These are phyloP conservation scores for Cruciata laevipes DNA, from an alignment of 257 asterid species.

Conservation along the genomic window DNA sequence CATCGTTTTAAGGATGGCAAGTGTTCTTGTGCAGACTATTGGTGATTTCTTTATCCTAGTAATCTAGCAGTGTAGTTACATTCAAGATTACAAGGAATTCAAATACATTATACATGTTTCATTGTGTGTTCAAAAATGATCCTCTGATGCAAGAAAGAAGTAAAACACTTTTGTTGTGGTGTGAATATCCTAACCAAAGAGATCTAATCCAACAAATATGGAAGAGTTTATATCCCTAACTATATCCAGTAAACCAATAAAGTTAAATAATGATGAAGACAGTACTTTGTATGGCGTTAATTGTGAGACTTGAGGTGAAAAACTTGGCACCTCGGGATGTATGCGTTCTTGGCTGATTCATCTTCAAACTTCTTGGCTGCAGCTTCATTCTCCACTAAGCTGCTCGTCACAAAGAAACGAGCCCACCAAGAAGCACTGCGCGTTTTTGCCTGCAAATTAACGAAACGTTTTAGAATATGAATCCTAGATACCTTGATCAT, in stretches of 20 bases:
- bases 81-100: not conserved
- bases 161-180: not conserved
- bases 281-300: constrained; percentile 23
- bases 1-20: constrained; percentile 54
- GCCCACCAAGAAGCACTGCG: constrained; percentile 89
- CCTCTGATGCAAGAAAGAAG: not conserved
- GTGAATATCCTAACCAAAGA: constrained; percentile 4
- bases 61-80: not conserved
- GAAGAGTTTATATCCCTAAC: not conserved
- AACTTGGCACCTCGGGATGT: constrained; percentile 64
- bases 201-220: not conserved
- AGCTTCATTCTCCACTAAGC: constrained; percentile 76
- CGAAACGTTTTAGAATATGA: not conserved
- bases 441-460: constrained; percentile 51
- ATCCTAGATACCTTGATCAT: not conserved
- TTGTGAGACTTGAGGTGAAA: constrained; percentile 81
- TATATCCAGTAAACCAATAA: not conserved
- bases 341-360: constrained; percentile 47
- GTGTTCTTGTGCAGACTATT: constrained; percentile 64
- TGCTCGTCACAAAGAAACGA: constrained; percentile 65
- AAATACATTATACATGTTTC: constrained; percentile 1
- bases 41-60: constrained; percentile 27
- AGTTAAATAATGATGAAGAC: not conserved
- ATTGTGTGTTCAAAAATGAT: constrained; percentile 5
- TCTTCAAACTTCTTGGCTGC: constrained; percentile 68